A percentile compares a stretch with the other conserved stretches of the same genome.
Evolutionary conservation across 2,329 filamentous ascomycete genomes (phyloP).

Genomic region (Ophiosphaerella herpotricha): DNA sequence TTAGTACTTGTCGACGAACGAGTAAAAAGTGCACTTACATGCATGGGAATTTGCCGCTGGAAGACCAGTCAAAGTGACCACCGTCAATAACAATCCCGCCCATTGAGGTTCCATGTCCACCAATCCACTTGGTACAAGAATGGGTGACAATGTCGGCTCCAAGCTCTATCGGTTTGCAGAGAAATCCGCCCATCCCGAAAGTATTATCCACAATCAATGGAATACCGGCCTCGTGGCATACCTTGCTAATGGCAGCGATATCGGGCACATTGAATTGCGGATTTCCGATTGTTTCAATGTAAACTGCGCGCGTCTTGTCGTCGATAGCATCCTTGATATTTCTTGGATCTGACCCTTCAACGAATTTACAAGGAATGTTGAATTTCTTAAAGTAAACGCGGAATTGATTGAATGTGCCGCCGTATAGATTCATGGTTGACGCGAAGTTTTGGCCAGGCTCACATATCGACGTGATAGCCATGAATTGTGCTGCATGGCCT

Average conservation of each 20-base stretch:
- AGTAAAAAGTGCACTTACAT: slow-evolving; percentile 8
- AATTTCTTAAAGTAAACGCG: slow-evolving; percentile 47
- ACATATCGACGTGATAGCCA: slow-evolving; percentile 45
- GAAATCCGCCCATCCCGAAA: slow-evolving; percentile 31
- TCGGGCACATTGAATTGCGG: slow-evolving; percentile 28
- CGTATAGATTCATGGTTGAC: slow-evolving; percentile 46
- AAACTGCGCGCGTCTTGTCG: slow-evolving; percentile 25
- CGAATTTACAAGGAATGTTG: slow-evolving; percentile 47
- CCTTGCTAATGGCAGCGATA: slow-evolving; percentile 20
- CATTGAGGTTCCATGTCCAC: slow-evolving; percentile 35
- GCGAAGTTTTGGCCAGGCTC: slow-evolving; percentile 47
- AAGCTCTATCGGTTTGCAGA: slow-evolving; percentile 22
- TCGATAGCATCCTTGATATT: slow-evolving; percentile 21
- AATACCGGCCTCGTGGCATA: slow-evolving; percentile 23
- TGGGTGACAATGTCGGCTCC: slow-evolving; percentile 35
- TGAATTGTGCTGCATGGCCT: slow-evolving; percentile 45
- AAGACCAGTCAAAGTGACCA: slow-evolving; percentile 32
- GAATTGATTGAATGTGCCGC: slow-evolving; percentile 47
- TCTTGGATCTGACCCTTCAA: slow-evolving; percentile 35
- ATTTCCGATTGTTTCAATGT: slow-evolving; percentile 31
- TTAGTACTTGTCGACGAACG: neutral
- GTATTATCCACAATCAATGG: slow-evolving; percentile 34
- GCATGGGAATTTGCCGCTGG: slow-evolving; percentile 24
- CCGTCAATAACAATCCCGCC: slow-evolving; percentile 34
- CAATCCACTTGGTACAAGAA: slow-evolving; percentile 37